Percentiles rank a stretch among this genome's conserved stretches.
phyloP scores from a whole-genome alignment of 305 asterid species.

The Fraxinus ornus region DNA sequence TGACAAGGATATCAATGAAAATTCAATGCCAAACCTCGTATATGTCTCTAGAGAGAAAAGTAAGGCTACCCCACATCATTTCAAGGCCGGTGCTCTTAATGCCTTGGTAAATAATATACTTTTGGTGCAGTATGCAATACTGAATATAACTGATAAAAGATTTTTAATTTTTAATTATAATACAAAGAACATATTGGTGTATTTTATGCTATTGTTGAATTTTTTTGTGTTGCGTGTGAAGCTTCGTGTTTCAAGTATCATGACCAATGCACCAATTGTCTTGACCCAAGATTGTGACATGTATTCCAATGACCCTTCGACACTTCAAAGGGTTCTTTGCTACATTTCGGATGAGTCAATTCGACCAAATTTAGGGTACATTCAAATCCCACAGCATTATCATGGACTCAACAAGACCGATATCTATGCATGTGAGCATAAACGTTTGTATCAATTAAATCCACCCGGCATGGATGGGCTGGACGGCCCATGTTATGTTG shows the following conservation, averaged over 20 bases:
- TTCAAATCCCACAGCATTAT: conserved; percentile 70
- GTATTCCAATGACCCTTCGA: conserved; percentile 75
- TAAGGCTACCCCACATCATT: conserved; percentile 50
- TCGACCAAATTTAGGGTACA: conserved; percentile 49
- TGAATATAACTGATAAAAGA: no score
- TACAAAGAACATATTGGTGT: background rate
- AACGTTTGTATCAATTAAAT: conserved; percentile 43
- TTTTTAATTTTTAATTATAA: no score
- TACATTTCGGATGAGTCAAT: conserved; percentile 34
- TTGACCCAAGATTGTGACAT: conserved; percentile 80
- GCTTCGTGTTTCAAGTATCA: conserved; percentile 73
- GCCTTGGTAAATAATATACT: conserved; percentile 44
- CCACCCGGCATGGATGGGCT: conserved; percentile 75
- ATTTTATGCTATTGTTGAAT: background rate
- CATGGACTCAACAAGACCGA: conserved; percentile 69
- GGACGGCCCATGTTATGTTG: conserved; percentile 62
- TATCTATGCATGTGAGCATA: conserved; percentile 58
- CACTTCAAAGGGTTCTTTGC: conserved; percentile 55
- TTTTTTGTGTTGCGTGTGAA: conserved; percentile 8
- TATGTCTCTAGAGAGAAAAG: conserved; percentile 68
- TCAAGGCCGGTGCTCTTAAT: conserved; percentile 91
- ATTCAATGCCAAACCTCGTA: conserved; percentile 59
- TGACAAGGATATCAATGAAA: conserved; percentile 40
- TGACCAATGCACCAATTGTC: conserved; percentile 72
- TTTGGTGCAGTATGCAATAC: background rate